Evolutionary conservation across 2,329 filamentous ascomycete genomes (phyloP).

Genomic region (Diplodia sapinea): DNA sequence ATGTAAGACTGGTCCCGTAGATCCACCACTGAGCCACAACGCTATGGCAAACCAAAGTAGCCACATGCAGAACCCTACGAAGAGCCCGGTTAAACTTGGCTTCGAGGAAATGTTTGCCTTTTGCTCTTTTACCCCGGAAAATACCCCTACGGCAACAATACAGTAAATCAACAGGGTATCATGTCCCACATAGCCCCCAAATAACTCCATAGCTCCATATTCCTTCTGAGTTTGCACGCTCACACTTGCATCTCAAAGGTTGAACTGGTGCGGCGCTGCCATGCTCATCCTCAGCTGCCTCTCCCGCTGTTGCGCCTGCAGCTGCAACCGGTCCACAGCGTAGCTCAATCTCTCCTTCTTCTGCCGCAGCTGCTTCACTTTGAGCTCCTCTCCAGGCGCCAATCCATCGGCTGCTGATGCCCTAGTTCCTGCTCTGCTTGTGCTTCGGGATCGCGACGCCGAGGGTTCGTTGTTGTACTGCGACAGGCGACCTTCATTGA

Average conservation of each 20-base stretch:
- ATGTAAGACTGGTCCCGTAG: too few relatives aligned
- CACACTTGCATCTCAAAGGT: background rate
- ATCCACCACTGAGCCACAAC: too few relatives aligned
- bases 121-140: background rate
- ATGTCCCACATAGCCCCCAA: background rate
- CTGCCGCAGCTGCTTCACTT: slow-evolving; percentile 72
- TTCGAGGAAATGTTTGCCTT: background rate
- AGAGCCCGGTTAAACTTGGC: too few relatives aligned
- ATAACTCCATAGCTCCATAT: background rate
- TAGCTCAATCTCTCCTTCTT: slow-evolving; percentile 87
- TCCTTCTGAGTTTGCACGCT: too few relatives aligned
- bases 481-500: slow-evolving; percentile 75
- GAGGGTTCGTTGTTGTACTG: slow-evolving; percentile 45
- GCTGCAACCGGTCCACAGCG: slow-evolving; percentile 81
- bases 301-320: slow-evolving; percentile 81
- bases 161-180: slow-evolving; percentile 11
- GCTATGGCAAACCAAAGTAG: too few relatives aligned
- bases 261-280: slow-evolving; percentile 57
- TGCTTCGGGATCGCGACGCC: slow-evolving; percentile 23
- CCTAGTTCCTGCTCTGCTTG: slow-evolving; percentile 33
- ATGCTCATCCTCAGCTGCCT: slow-evolving; percentile 75
- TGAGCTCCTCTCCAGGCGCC: slow-evolving; percentile 57
- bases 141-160: background rate
- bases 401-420: slow-evolving; percentile 39
- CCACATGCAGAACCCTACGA: background rate